A percentile compares a stretch with the other conserved stretches of the same genome.
These are phyloP conservation scores for Aotearoamyces nothofagi DNA, from an alignment of 2,329 filamentous ascomycete species.

Conservation along the genomic window DNA sequence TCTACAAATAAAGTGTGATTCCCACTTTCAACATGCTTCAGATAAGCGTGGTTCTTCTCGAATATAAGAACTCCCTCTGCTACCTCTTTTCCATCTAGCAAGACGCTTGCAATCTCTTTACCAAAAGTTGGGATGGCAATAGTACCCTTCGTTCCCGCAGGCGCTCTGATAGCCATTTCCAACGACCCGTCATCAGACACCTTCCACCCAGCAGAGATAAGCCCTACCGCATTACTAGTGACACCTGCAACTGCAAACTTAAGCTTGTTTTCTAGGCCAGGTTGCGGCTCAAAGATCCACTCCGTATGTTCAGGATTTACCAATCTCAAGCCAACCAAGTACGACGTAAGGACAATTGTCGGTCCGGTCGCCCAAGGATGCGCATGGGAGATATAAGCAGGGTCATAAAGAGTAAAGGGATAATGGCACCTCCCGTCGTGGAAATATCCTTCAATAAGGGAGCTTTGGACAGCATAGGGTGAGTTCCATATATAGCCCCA, in stretches of 20 bases:
- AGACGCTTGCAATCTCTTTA: too few relatives aligned
- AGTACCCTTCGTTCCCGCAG: background rate
- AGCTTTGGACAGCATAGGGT: conserved; percentile 2
- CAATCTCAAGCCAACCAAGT: conserved; percentile 2
- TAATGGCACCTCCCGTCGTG: background rate
- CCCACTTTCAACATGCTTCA: too few relatives aligned
- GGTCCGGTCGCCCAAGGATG: conserved; percentile 1
- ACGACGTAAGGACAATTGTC: conserved; percentile 2
- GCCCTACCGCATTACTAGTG: conserved; percentile 1
- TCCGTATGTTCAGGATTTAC: conserved; percentile 1
- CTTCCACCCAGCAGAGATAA: conserved; percentile 3
- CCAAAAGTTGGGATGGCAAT: too few relatives aligned
- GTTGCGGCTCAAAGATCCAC: conserved; percentile 2
- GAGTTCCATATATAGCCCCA: conserved; percentile 3
- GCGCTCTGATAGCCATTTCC: conserved; percentile 2
- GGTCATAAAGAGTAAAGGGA: too few relatives aligned
- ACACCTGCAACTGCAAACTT: conserved; percentile 2
- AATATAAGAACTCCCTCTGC: too few relatives aligned
- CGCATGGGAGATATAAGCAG: too few relatives aligned
- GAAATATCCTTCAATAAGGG: conserved; percentile 3
- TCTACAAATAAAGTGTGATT: too few relatives aligned
- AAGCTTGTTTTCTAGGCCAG: conserved; percentile 1
- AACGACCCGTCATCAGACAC: background rate
- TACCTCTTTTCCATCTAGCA: too few relatives aligned
- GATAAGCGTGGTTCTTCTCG: too few relatives aligned